These are phyloP conservation scores for Karstenula rhodostoma DNA, from an alignment of 2,329 filamentous ascomycete genomes.

Conservation along the genomic window DNA sequence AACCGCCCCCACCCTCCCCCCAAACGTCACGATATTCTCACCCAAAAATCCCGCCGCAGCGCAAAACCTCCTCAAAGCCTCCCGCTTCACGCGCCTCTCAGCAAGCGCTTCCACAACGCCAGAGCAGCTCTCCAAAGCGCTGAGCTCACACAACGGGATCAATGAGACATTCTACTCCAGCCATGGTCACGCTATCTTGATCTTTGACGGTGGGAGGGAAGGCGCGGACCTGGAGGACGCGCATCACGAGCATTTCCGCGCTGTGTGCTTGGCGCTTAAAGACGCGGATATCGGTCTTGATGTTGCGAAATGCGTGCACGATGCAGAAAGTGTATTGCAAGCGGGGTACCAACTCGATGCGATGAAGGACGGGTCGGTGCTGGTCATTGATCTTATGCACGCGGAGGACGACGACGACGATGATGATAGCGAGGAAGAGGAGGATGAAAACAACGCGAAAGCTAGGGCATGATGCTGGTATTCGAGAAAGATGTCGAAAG, in stretches of 20 bases:
- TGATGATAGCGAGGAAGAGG: slow-evolving; percentile 1
- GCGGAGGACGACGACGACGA: slow-evolving; percentile 4
- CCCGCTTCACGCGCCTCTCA: slow-evolving; percentile 11
- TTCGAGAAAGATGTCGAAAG: background rate
- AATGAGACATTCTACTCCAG: background rate
- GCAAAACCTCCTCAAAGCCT: background rate
- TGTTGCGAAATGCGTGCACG: slow-evolving; percentile 10
- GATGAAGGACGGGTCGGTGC: background rate
- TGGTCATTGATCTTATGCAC: slow-evolving; percentile 9
- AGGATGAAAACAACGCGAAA: background rate
- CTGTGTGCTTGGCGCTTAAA: slow-evolving; percentile 6
- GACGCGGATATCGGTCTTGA: slow-evolving; percentile 10
- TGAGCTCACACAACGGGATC: background rate
- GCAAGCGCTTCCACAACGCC: background rate
- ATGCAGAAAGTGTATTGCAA: slow-evolving; percentile 2
- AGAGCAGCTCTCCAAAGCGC: background rate
- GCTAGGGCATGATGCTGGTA: background rate
- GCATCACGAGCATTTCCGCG: slow-evolving; percentile 10
- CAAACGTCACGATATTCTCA: slow-evolving; percentile 5
- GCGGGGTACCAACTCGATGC: slow-evolving; percentile 7
- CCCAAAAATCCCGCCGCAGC: background rate
- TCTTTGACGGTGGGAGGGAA: slow-evolving; percentile 5
- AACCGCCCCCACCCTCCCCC: background rate
- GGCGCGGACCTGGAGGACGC: slow-evolving; percentile 1
- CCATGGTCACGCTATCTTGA: background rate